Conservation (phyloP, 208 protist species). For the Porcisia deanei region DNA sequence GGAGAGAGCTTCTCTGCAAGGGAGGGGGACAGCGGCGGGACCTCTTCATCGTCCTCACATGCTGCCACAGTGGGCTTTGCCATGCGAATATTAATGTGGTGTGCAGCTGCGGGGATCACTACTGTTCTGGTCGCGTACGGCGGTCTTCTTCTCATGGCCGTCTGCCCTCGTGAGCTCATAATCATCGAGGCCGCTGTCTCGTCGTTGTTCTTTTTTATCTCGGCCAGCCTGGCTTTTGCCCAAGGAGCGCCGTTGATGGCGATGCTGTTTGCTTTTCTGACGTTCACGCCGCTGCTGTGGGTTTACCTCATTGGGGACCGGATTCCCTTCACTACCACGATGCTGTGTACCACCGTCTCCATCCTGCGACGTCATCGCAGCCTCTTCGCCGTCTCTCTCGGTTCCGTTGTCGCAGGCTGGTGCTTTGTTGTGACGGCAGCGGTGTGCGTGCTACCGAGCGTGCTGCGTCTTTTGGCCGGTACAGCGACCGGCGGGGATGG, state of each 20-base stretch:
- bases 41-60: not conserved
- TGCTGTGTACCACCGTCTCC: constrained; percentile 40
- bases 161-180: constrained; percentile 33
- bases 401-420: constrained; percentile 30
- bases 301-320: constrained; percentile 65
- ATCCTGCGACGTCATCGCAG: constrained; percentile 45
- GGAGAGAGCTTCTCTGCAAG: not conserved
- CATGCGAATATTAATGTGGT: constrained; percentile 10
- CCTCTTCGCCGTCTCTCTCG: constrained; percentile 43
- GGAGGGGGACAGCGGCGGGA: not conserved
- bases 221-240: constrained; percentile 23
- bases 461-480: constrained; percentile 27
- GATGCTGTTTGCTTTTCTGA: constrained; percentile 33
- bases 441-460: constrained; percentile 28
- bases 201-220: constrained; percentile 30
- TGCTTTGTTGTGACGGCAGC: constrained; percentile 27
- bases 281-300: constrained; percentile 50
- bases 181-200: constrained; percentile 24
- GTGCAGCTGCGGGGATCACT: constrained; percentile 6
- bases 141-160: constrained; percentile 25
- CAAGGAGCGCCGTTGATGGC: constrained; percentile 10
- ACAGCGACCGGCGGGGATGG: constrained; percentile 14
- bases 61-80: not conserved
- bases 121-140: constrained; percentile 26
- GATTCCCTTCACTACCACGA: constrained; percentile 57